A percentile compares a stretch with the other conserved stretches of the same genome.
Conservation (phyloP, 2,329 filamentous ascomycete genomes). For the Ceratocystis colombiana region DNA sequence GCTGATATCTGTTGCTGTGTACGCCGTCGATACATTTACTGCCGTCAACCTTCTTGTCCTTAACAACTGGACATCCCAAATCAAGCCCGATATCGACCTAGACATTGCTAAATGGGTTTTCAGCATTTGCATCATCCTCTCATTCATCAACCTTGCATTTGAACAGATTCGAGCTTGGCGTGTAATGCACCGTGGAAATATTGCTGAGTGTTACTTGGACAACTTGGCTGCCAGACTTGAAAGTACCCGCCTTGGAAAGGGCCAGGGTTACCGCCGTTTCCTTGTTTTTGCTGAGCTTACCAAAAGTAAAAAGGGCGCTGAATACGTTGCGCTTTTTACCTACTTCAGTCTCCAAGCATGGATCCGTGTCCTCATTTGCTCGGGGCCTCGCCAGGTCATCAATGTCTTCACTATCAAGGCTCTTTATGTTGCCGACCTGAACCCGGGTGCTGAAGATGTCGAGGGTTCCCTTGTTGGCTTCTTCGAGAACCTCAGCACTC, state of each 20-base stretch:
- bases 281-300: slow-evolving; percentile 87
- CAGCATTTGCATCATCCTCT: slow-evolving; percentile 80
- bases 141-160: slow-evolving; percentile 69
- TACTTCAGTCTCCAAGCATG: slow-evolving; percentile 77
- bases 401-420: slow-evolving; percentile 84
- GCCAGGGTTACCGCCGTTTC: slow-evolving; percentile 77
- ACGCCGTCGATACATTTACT: slow-evolving; percentile 84
- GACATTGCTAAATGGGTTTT: slow-evolving; percentile 90
- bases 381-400: slow-evolving; percentile 82
- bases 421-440: slow-evolving; percentile 64
- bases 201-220: slow-evolving; percentile 87
- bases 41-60: slow-evolving; percentile 84
- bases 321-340: slow-evolving; percentile 83
- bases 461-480: slow-evolving; percentile 61
- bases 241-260: slow-evolving; percentile 60
- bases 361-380: slow-evolving; percentile 79
- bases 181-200: slow-evolving; percentile 73
- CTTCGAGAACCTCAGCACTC: slow-evolving; percentile 66
- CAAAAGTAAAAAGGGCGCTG: slow-evolving; percentile 79
- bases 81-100: slow-evolving; percentile 68
- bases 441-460: slow-evolving; percentile 37
- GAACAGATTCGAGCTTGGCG: slow-evolving; percentile 70
- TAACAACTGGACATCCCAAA: slow-evolving; percentile 75
- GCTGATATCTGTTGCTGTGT: slow-evolving; percentile 69
- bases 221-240: slow-evolving; percentile 75